A percentile compares a stretch with the other conserved stretches of the same genome.
Conservation (phyloP, 371 early-diverging fungal genomes). For the Mortierella sp. region DNA sequence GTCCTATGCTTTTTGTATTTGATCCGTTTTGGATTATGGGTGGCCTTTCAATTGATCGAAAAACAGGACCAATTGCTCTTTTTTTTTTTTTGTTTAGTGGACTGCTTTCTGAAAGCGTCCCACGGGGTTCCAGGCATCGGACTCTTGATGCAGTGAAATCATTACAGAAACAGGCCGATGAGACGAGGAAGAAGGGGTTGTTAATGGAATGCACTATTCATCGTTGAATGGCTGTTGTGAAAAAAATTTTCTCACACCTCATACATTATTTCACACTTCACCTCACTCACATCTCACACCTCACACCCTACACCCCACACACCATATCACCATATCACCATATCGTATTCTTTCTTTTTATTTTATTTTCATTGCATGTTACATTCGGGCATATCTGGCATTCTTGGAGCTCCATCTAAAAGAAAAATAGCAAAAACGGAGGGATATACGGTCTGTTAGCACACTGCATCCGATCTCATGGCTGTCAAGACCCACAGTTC, state of each 20-base stretch:
- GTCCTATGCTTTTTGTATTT: not conserved
- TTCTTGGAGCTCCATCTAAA: constrained; percentile 50
- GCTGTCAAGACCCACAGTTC: not conserved
- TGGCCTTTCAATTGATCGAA: not conserved
- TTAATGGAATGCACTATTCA: too few species aligned
- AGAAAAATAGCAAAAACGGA: not conserved
- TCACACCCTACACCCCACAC: too few species aligned
- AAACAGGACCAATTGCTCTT: not conserved
- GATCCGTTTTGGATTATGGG: not conserved
- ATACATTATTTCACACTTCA: too few species aligned
- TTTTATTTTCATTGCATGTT: constrained; percentile 42
- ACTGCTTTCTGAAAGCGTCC: too few species aligned
- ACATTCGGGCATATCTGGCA: constrained; percentile 57
- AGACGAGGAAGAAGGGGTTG: too few species aligned
- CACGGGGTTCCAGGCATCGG: too few species aligned
- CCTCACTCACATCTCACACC: too few species aligned
- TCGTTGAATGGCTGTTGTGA: too few species aligned
- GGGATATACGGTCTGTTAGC: not conserved
- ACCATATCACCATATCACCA: too few species aligned
- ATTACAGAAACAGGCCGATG: too few species aligned
- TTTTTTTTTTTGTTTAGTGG: not conserved
- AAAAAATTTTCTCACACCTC: too few species aligned
- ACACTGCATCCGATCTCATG: not conserved
- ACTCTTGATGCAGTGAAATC: too few species aligned
- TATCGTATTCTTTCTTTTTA: not conserved